Evolutionary conservation across 2,329 filamentous ascomycete genomes (phyloP).

Genomic region (Chrysosphaeria jannelii): DNA sequence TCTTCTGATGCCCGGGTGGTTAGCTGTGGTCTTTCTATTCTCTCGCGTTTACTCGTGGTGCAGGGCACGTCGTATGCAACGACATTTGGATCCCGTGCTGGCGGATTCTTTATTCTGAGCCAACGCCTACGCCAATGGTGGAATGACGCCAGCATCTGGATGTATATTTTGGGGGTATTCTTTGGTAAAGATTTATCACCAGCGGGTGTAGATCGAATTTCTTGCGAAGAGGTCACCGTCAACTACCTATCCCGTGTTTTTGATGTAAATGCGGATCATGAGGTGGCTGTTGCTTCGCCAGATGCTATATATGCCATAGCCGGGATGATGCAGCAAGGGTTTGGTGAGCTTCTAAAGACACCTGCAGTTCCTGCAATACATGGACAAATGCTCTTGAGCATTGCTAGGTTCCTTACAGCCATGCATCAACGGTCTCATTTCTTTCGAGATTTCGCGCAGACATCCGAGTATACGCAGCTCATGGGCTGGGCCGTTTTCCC

Average conservation of each 20-base stretch:
- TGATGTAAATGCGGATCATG: too few relatives aligned
- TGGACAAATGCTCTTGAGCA: conserved; percentile 30
- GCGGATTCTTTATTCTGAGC: conserved; percentile 67
- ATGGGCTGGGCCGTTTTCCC: conserved; percentile 62
- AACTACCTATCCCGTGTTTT: too few relatives aligned
- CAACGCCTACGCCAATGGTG: conserved; percentile 64
- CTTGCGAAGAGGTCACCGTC: too few relatives aligned
- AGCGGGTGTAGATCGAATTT: too few relatives aligned
- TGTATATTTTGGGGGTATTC: conserved; percentile 60
- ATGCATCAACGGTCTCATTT: too few relatives aligned
- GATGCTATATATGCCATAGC: conserved; percentile 56
- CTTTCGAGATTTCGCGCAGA: conserved; percentile 63
- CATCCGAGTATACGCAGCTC: conserved; percentile 54
- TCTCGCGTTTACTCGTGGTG: conserved; percentile 55
- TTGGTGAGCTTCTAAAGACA: conserved; percentile 37
- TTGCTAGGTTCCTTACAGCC: conserved; percentile 51
- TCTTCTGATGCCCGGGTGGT: conserved; percentile 67
- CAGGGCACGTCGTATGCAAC: conserved; percentile 57
- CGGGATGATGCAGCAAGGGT: conserved; percentile 61
- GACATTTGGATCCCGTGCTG: conserved; percentile 59
- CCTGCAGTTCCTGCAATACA: conserved; percentile 25
- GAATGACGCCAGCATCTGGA: conserved; percentile 62
- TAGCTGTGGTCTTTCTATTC: conserved; percentile 48
- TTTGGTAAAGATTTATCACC: conserved; percentile 69
- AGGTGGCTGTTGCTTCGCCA: conserved; percentile 45